A percentile compares a stretch with the other conserved stretches of the same genome.
phyloP scores from a whole-genome alignment of 441 rosid genomes.

The Pelargonium australe region DNA sequence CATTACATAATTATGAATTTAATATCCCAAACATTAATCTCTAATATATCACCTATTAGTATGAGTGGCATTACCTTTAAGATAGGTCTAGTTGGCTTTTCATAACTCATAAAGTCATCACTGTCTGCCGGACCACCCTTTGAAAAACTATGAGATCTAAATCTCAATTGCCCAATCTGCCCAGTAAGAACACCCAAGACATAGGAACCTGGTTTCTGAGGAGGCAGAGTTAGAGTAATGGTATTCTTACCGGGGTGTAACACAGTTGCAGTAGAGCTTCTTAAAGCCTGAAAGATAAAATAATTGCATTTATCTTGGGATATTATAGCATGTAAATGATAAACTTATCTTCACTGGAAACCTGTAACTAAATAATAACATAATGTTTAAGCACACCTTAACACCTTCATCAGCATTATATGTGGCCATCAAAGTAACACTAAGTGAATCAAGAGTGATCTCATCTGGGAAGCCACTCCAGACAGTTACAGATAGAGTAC shows the following conservation, averaged over 20 bases:
- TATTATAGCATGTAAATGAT: slow-evolving; percentile 3
- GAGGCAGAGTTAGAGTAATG: slow-evolving; percentile 68
- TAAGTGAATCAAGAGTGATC: slow-evolving; percentile 88
- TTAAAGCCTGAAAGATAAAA: slow-evolving; percentile 59
- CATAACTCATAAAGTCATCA: slow-evolving; percentile 98
- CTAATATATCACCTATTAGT: background rate
- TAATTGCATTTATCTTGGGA: slow-evolving; percentile 12
- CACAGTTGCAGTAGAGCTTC: slow-evolving; percentile 65
- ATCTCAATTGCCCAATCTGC: slow-evolving; percentile 83
- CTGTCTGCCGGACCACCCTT: slow-evolving; percentile 93
- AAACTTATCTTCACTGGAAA: background rate
- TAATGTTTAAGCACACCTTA: slow-evolving; percentile 48
- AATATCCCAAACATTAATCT: background rate
- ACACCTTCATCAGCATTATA: slow-evolving; percentile 83
- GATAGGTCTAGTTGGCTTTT: slow-evolving; percentile 90
- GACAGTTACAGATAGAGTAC: slow-evolving; percentile 71
- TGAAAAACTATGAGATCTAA: slow-evolving; percentile 94
- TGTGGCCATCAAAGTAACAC: slow-evolving; percentile 83
- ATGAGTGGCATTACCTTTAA: slow-evolving; percentile 48
- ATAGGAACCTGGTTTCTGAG: slow-evolving; percentile 92
- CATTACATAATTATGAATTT: background rate
- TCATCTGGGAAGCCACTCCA: slow-evolving; percentile 99
- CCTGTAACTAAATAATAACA: background rate
- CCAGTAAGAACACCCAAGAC: slow-evolving; percentile 95
- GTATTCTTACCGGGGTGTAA: slow-evolving; percentile 71